Evolutionary conservation across 352 stramenopile genomes (phyloP), one percentile per base, ranked within the genome.

Genomic region (Saprolegnia parasitica): DNA sequence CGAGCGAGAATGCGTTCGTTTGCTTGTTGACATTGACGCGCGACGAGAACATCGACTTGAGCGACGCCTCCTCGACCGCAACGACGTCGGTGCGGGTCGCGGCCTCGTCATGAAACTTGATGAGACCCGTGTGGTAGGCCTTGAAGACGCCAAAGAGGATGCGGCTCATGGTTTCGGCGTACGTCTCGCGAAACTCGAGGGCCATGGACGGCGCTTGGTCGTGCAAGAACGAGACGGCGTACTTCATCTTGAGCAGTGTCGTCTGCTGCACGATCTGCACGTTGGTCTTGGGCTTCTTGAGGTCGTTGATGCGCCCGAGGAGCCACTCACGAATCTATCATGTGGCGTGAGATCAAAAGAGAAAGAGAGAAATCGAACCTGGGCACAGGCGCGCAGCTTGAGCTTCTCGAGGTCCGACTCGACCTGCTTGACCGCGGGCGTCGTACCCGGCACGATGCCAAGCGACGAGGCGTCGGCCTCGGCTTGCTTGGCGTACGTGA

Each of bases 261-360:
- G 98, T 96, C 62, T 98, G 93, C 81, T 99, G 97, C 66, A 99
- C 87, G 82, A 99, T 99, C 71, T 98, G 93, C 62, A 99, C 90
- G 79, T 99, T 99, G 0, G 96, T 99, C 79, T 99, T 98, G 40
- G 95, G 91, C 68, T 95, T 96, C 74, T 96, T 91, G n/a, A 99
- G 81, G 63, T 96, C 88, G 62, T 87, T 87, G 74, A 98, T 96
- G 72, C 95, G 87, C 66, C 87, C 77, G 62, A 98, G 79, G 55
- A 99, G 94, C 68, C 98, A 99, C 62, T 98, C 91, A 35, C 95
- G 81, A 37, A 94, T 90, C 18, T 88, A 81, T 15, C 66, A 68
- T 49, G 15, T 18, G 24, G 21, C 2, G 55, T 62, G 3, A 32
- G 56, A 49, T 49, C 3, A 0, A 3, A 32, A 6, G 21, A 52